Percentiles rank a stretch among this genome's conserved stretches.
These are phyloP conservation scores for Ceratocystis smalleyi DNA, from an alignment of 2,329 filamentous ascomycete genomes.

Conservation along the genomic window DNA sequence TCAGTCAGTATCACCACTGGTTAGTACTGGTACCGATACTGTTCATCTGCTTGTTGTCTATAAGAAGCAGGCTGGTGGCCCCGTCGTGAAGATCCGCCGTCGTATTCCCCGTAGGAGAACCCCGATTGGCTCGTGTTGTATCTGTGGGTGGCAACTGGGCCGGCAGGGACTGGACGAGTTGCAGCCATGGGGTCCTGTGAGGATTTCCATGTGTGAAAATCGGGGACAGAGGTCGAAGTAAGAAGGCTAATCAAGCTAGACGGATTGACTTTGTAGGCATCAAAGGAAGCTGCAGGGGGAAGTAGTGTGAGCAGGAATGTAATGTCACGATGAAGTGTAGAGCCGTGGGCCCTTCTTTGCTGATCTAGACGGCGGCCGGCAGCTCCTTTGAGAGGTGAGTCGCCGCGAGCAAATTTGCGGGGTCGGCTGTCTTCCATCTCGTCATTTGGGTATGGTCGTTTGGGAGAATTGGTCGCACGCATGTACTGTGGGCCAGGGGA, in stretches of 20 bases:
- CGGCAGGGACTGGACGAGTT: slow-evolving; percentile 20
- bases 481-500: slow-evolving; percentile 31
- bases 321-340: slow-evolving; percentile 57
- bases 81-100: slow-evolving; percentile 5
- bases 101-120: slow-evolving; percentile 28
- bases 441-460: slow-evolving; percentile 47
- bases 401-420: slow-evolving; percentile 75
- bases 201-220: slow-evolving; percentile 40
- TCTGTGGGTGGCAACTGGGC: slow-evolving; percentile 29
- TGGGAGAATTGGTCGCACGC: slow-evolving; percentile 38
- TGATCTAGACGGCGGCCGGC: slow-evolving; percentile 75
- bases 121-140: slow-evolving; percentile 32
- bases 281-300: slow-evolving; percentile 37
- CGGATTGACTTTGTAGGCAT: slow-evolving; percentile 30
- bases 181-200: slow-evolving; percentile 19
- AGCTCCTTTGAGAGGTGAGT: slow-evolving; percentile 81
- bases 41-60: slow-evolving; percentile 12
- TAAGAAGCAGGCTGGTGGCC: slow-evolving; percentile 1
- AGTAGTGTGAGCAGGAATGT: slow-evolving; percentile 56
- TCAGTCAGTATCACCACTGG: not conserved
- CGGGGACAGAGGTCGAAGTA: slow-evolving; percentile 47
- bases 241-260: slow-evolving; percentile 59
- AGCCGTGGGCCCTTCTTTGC: slow-evolving; percentile 46
- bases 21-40: slow-evolving; percentile 14
- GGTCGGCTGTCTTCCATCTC: slow-evolving; percentile 62